Evolutionary conservation across 1,284 basidiomycete genomes (phyloP), one percentile per base, ranked within the genome.

Genomic region (Neonothopanus nambi): DNA sequence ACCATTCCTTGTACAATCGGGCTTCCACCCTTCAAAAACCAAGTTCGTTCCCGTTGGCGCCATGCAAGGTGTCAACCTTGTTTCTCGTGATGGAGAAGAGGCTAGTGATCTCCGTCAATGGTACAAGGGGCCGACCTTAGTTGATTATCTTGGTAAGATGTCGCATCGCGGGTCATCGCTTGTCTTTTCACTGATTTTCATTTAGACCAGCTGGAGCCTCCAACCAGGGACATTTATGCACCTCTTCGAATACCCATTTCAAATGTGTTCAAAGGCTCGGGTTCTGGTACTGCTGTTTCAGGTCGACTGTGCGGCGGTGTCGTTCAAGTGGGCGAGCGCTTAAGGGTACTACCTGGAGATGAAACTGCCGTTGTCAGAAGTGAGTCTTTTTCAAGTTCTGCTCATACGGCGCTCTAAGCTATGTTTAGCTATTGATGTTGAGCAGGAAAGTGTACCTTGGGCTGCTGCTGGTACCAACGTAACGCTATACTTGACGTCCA

Each of bases 211-310:
- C 75, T 98, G 23, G 87, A 91, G 53, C 90, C 93, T 0, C 95
- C 95, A 0, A 69, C 76, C 4, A 80, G 96, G 41, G 88, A 92
- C 49, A 83, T 95, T 54, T 79, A 81, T 6, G 79, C 84, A 0
- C 88, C 95, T 0, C 70, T 98, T 35, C 84, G 97, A 20, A 79
- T 98, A 52, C 96, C 96, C 0, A 82, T 99, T 18, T 91, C 93
- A 12, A 99, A 99, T 67, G 93, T 98, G 2, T 99, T 97, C 80
- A 94, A 89, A 69, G 91, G 91, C 21, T 85, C 89, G 63, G 84
- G 88, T 6, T 86, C 91, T 3, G 92, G 92, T 15, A 82, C 86
- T 1, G 91, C 87, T 1, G 85, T 97, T 0, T 84, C 89, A 21
- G 97, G 96, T n/a, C 78, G 95, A 33, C 74, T 99, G 30, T 90